phyloP scores from a whole-genome alignment of 768 basidiomycete species.

The Amanita pseudoporphyria region DNA sequence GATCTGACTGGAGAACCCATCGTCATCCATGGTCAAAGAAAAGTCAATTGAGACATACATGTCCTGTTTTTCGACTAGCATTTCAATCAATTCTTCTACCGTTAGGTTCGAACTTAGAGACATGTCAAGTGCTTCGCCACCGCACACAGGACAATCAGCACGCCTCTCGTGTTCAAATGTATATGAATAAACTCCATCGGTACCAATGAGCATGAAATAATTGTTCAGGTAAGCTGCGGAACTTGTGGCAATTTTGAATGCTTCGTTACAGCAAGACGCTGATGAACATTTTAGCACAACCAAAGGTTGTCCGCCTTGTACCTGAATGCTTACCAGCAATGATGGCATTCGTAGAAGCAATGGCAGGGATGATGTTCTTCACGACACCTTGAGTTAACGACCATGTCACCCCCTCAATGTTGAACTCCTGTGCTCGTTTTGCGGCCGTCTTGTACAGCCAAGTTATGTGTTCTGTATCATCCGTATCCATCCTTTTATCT shows the following conservation, averaged over 20 bases:
- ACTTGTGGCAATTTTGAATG: slow-evolving; percentile 96
- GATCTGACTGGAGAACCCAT: slow-evolving; percentile 61
- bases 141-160: slow-evolving; percentile 93
- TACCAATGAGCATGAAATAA: slow-evolving; percentile 98
- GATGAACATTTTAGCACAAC: not conserved
- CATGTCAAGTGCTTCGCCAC: slow-evolving; percentile 78
- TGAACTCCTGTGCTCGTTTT: slow-evolving; percentile 84
- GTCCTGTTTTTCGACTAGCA: slow-evolving; percentile 79
- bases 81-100: slow-evolving; percentile 82
- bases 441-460: slow-evolving; percentile 84
- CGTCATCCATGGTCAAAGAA: slow-evolving; percentile 6
- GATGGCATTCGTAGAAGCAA: slow-evolving; percentile 97
- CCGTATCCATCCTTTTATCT: slow-evolving; percentile 97
- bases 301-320: not conserved
- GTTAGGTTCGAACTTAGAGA: slow-evolving; percentile 63
- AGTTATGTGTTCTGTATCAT: slow-evolving; percentile 92
- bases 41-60: slow-evolving; percentile 47
- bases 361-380: slow-evolving; percentile 99
- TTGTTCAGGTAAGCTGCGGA: slow-evolving; percentile 93
- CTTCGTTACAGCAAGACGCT: slow-evolving; percentile 98
- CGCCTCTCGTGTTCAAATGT: slow-evolving; percentile 95
- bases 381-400: slow-evolving; percentile 96
- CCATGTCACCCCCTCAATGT: slow-evolving; percentile 98
- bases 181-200: slow-evolving; percentile 92
- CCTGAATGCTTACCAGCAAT: slow-evolving; percentile 61